phyloP scores from a whole-genome alignment of 176 grass and related monocot species.

The Canna indica region DNA sequence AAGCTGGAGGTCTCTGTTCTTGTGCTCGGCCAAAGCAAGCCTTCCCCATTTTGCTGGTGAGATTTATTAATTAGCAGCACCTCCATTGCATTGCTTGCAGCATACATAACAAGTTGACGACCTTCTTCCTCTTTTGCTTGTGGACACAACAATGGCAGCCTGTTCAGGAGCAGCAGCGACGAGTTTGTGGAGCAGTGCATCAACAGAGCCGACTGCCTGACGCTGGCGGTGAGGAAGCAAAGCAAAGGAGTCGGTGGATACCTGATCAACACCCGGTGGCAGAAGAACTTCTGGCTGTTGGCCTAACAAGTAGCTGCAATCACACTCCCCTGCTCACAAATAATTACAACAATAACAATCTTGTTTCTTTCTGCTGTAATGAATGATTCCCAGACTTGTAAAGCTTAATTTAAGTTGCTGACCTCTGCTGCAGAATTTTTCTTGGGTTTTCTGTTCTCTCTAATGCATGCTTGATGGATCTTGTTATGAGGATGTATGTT shows the following conservation, averaged over 20 bases:
- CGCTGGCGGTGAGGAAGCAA: constrained; percentile 79
- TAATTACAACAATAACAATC: background rate
- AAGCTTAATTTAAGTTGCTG: background rate
- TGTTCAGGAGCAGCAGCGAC: constrained; percentile 53
- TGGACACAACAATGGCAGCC: constrained; percentile 19
- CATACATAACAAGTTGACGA: too few relatives aligned
- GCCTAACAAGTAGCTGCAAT: constrained; percentile 3
- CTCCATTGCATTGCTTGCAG: too few relatives aligned
- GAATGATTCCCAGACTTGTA: background rate
- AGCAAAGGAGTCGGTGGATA: constrained; percentile 84
- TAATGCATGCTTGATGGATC: background rate
- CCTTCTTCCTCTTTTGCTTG: background rate
- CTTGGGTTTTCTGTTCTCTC: too few relatives aligned
- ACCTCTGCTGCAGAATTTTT: background rate
- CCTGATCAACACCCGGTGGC: constrained; percentile 75
- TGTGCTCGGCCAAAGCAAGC: constrained; percentile 21
- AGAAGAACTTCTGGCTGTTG: constrained; percentile 98
- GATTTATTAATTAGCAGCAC: too few relatives aligned
- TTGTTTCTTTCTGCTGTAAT: too few relatives aligned
- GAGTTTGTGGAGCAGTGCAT: constrained; percentile 89
- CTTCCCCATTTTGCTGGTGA: constrained; percentile 39
- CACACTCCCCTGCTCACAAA: background rate
- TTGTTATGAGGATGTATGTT: too few relatives aligned
- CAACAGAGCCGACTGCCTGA: constrained; percentile 75
- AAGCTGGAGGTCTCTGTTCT: constrained; percentile 23